Percentiles rank a stretch among this genome's conserved stretches.
These are phyloP conservation scores for Podosphaera xanthii DNA, from an alignment of 2,329 filamentous ascomycete genomes.

Conservation along the genomic window DNA sequence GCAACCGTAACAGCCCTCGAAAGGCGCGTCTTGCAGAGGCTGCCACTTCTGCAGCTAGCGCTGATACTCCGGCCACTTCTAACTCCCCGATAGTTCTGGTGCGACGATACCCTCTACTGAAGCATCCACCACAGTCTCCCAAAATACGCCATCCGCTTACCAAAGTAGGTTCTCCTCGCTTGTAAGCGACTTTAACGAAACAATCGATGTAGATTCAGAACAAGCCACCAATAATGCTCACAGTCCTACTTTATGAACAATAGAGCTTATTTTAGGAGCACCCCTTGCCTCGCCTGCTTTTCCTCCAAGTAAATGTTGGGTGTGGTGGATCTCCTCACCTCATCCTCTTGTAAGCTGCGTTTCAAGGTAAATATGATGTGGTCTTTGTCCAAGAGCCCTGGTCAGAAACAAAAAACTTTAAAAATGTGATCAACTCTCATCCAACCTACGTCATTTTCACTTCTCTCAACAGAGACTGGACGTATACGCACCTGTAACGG, in stretches of 20 bases:
- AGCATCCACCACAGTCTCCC: background rate
- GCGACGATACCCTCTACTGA: background rate
- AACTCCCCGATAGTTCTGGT: background rate
- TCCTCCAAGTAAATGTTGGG: too few relatives aligned
- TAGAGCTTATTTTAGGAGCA: too few relatives aligned
- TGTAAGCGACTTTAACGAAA: background rate
- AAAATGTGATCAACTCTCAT: too few relatives aligned
- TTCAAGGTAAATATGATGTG: too few relatives aligned
- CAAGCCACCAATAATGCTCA: background rate
- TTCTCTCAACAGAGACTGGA: too few relatives aligned
- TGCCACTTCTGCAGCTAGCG: background rate
- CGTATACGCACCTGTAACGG: too few relatives aligned
- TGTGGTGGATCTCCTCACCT: too few relatives aligned
- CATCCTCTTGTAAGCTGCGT: too few relatives aligned
- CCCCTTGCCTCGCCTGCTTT: too few relatives aligned
- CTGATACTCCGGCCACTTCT: background rate
- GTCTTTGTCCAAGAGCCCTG: too few relatives aligned
- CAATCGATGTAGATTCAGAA: background rate
- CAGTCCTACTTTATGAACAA: background rate
- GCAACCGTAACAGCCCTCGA: background rate
- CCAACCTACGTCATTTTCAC: too few relatives aligned
- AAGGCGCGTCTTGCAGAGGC: background rate
- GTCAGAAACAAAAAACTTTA: too few relatives aligned
- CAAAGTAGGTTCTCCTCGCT: background rate
- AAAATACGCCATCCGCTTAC: background rate